These are phyloP conservation scores for Leishmania tropica DNA, from an alignment of 208 protist genomes.

Conservation along the genomic window DNA sequence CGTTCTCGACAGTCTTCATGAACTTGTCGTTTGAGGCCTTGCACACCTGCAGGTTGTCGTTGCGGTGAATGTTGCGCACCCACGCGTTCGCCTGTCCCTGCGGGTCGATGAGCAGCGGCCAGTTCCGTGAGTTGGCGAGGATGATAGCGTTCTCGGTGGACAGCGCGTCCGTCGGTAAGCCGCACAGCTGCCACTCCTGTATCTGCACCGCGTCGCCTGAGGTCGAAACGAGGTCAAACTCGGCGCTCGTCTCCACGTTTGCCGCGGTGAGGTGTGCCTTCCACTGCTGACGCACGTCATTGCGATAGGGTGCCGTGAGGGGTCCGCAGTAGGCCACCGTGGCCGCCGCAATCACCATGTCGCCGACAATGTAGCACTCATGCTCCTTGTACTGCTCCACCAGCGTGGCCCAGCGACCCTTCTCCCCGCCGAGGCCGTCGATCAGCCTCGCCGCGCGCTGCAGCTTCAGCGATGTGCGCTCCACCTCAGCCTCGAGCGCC, in stretches of 20 bases:
- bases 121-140: slow-evolving; percentile 91
- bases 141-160: slow-evolving; percentile 98
- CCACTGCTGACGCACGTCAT: slow-evolving; percentile 86
- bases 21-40: slow-evolving; percentile 96
- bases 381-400: slow-evolving; percentile 89
- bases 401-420: slow-evolving; percentile 90
- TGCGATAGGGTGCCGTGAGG: slow-evolving; percentile 94
- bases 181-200: slow-evolving; percentile 95
- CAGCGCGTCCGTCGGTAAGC: slow-evolving; percentile 95
- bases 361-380: slow-evolving; percentile 91
- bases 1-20: slow-evolving; percentile 95
- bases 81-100: slow-evolving; percentile 98
- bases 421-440: slow-evolving; percentile 97
- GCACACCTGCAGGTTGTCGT: slow-evolving; percentile 95
- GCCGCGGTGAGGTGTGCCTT: slow-evolving; percentile 59
- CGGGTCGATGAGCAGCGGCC: slow-evolving; percentile 98
- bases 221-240: slow-evolving; percentile 85
- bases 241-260: slow-evolving; percentile 64
- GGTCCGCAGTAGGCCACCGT: slow-evolving; percentile 97
- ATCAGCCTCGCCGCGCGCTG: slow-evolving; percentile 96
- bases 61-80: slow-evolving; percentile 96
- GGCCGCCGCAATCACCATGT: slow-evolving; percentile 96
- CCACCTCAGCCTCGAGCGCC: slow-evolving; percentile 92
- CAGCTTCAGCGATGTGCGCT: slow-evolving; percentile 94
- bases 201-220: slow-evolving; percentile 95